Evolutionary conservation across 345 rosid species (phyloP).

Genomic region (Clausena lansium): DNA sequence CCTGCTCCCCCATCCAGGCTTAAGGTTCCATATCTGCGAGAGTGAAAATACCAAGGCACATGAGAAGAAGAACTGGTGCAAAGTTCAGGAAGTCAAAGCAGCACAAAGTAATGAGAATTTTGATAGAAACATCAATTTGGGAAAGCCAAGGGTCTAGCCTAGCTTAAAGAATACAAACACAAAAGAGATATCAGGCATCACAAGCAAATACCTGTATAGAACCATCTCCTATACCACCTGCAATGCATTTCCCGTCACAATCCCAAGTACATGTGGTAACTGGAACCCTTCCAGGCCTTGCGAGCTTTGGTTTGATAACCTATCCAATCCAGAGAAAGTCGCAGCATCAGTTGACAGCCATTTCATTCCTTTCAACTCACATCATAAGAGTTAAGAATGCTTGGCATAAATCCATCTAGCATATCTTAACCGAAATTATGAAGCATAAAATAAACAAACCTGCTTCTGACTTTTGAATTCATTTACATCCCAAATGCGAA

Average conservation of each 20-base stretch:
- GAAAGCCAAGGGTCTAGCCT: background rate
- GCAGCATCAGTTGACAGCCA: constrained; percentile 12
- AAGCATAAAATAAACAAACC: constrained; percentile 31
- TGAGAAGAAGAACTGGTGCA: background rate
- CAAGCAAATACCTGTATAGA: constrained; percentile 74
- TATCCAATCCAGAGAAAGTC: constrained; percentile 26
- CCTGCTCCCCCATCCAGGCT: constrained; percentile 99
- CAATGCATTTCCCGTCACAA: constrained; percentile 84
- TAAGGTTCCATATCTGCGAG: constrained; percentile 81
- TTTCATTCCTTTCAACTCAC: background rate
- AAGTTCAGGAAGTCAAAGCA: background rate
- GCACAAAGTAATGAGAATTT: background rate
- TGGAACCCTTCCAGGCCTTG: constrained; percentile 95
- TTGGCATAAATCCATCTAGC: background rate
- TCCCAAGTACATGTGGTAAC: constrained; percentile 97
- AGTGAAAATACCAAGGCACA: constrained; percentile 3
- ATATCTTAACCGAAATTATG: background rate
- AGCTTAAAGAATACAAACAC: background rate
- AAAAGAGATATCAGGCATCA: background rate
- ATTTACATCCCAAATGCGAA: constrained; percentile 97
- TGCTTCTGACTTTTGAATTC: constrained; percentile 93
- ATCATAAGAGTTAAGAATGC: background rate
- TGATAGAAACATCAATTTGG: background rate
- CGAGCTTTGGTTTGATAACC: constrained; percentile 98
- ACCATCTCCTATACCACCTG: constrained; percentile 93